These are phyloP conservation scores for Pseudoturritis turrita DNA, from an alignment of 345 rosid species.

Conservation along the genomic window DNA sequence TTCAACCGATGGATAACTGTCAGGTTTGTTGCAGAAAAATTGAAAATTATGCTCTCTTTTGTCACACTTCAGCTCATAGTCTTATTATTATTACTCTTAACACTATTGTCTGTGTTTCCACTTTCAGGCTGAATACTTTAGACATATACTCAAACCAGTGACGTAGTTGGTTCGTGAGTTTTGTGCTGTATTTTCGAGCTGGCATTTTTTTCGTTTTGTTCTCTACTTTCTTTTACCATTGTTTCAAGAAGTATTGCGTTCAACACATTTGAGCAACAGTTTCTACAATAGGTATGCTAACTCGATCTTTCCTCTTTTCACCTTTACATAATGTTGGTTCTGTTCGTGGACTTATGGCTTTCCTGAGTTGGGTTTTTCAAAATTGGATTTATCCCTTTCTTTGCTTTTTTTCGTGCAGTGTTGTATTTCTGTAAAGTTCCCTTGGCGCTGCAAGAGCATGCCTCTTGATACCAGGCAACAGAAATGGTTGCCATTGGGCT, in stretches of 20 bases:
- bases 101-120: constrained; percentile 12
- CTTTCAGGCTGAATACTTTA: constrained; percentile 89
- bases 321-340: not conserved
- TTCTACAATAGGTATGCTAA: constrained; percentile 41
- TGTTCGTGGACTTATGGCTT: not conserved
- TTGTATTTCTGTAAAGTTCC: constrained; percentile 28
- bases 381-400: constrained; percentile 11
- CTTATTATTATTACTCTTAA: not conserved
- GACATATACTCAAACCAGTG: constrained; percentile 95
- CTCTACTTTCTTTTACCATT: constrained; percentile 31
- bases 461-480: constrained; percentile 38
- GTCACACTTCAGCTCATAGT: not conserved
- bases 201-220: constrained; percentile 26
- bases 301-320: constrained; percentile 3
- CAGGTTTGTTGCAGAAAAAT: constrained; percentile 53
- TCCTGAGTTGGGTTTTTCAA: not conserved
- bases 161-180: constrained; percentile 60
- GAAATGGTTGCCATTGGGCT: constrained; percentile 42
- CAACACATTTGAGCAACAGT: constrained; percentile 32
- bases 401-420: constrained; percentile 16
- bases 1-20: constrained; percentile 96
- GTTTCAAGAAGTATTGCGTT: constrained; percentile 31
- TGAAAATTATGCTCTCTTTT: not conserved
- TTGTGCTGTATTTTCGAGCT: constrained; percentile 38
- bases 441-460: constrained; percentile 45